Evolutionary conservation across 2,329 filamentous ascomycete species (phyloP), one percentile per base, ranked within the genome.

Genomic region (Westerdykella ornata): DNA sequence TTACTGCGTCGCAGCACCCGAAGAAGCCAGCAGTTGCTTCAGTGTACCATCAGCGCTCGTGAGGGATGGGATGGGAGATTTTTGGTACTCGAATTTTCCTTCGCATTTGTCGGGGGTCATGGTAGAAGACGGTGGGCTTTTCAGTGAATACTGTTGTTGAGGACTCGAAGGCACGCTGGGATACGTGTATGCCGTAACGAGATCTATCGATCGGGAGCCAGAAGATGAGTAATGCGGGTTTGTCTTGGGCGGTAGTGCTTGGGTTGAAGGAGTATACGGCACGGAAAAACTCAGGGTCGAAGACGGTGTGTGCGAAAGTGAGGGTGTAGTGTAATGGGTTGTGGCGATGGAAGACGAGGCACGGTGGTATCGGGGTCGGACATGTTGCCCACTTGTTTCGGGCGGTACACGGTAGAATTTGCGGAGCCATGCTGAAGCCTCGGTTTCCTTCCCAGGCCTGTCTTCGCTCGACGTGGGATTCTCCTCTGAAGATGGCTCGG

Each of bases 251-350:
- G 62, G 62, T 5, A 69, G 52, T 1, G 68, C 67, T 34, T 67
- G 57, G 11, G 51, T 60, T 13, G 58, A 60, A 3, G 64, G 64
- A 5, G 63, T 66, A 28, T 67, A 69, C 5, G 67, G 63, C n/a
- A 68, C 56, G 11, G 70, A 73, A 34, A 65, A 70, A 52, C 68
- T 69, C 40, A 67, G 52, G 6, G 69, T 69, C 6, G 68, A 72
- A 18, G 66, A 61, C 7, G 71, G 70, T 3, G 71, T 72, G 49
- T 73, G 68, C 20, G 66, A 67, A 35, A 73, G 60, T 13, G 70
- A 73, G 4, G 71, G 69, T 18, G 69, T 53, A 41, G 60, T 57
- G 47, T 59, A 26, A 26, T 26, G 67, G 44, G 56, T 59, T 39
- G 54, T 64, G 44, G 59, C 53, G 33, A 62, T 54, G 13, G 65